Base-by-base conservation (phyloP, 306 rosid genomes). In the Begonia peltatifolia region DNA sequence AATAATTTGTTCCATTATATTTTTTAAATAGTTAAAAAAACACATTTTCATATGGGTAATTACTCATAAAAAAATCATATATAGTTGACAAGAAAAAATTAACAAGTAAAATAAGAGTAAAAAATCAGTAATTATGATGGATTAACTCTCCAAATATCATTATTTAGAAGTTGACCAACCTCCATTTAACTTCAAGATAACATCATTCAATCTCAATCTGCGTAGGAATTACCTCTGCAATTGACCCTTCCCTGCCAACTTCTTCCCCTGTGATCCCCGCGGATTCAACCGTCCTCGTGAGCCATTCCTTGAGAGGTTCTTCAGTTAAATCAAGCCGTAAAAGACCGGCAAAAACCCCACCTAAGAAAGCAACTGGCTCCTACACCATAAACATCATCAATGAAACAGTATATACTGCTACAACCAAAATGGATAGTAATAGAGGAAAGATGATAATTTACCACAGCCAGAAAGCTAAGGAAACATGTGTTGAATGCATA, bases 311-410 rank as follows among this genome's bases (percentile, higher is more conserved):
- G 11, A 85, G 84, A 15, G 97, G 97, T 22, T 85, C 97, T 67
- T 85, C 97, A 12, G 80, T 84, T 79, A 89, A 72, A 71, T 85
- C 95, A 23, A 85, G 87, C 61, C 97, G 71, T 51, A 85, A 59
- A 50, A 90, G 63, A 13, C 97, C 95, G 0, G 97, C 95, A 67
- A 90, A 83, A 43, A 90, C 20, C 59, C 97, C 97, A 38, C 95
- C 95, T 63, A 79, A 59, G 74, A 90, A 85, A 10, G 97, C 94
- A 52, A 90, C 85, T 15, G 97, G 95, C 70, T 89, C 97, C 97
- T 84, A 65, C 59, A 57, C 35, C 16, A 18, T 70, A 42, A 18
- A 22, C 2, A 58, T 41, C 46, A 59, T 46, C 17, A 20, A 14
- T 22, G 9, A 30, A 42, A 10, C 14, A 12, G 18, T 17, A 18